A percentile compares a stretch with the other conserved stretches of the same genome.
Conservation (phyloP, 2,329 filamentous ascomycete genomes). For the Trematosphaeria pertusa region DNA sequence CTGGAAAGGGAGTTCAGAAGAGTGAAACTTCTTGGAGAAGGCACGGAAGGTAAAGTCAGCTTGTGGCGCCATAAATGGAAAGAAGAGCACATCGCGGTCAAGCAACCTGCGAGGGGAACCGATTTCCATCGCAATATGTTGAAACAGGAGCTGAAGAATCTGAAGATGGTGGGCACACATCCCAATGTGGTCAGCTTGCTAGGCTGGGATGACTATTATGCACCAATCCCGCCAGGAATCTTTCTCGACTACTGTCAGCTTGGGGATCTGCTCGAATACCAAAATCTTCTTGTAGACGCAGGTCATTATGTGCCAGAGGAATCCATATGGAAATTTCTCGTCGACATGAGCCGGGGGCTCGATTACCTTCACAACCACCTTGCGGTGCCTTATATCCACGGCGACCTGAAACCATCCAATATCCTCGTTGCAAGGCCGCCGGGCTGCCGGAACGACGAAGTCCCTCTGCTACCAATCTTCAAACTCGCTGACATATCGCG, state of each 20-base stretch:
- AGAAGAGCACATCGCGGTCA: neutral
- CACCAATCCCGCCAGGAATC: neutral
- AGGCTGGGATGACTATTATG: neutral
- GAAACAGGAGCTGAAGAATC: neutral
- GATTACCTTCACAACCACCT: conserved; percentile 28
- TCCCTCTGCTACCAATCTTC: conserved; percentile 29
- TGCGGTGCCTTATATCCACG: conserved; percentile 68
- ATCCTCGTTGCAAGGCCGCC: conserved; percentile 68
- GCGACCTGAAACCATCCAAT: conserved; percentile 92
- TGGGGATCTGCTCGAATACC: conserved; percentile 22
- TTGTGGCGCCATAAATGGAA: neutral
- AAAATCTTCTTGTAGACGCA: conserved; percentile 1
- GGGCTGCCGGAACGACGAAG: neutral
- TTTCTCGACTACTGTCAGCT: conserved; percentile 22
- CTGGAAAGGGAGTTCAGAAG: too few relatives aligned
- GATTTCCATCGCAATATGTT: neutral
- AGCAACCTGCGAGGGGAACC: neutral
- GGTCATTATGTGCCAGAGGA: conserved; percentile 21
- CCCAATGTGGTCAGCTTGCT: neutral
- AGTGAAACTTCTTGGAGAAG: neutral
- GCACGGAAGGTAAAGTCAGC: neutral
- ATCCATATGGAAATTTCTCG: conserved; percentile 35
- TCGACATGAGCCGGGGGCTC: conserved; percentile 29
- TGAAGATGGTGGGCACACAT: neutral
- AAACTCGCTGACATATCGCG: conserved; percentile 32